Evolutionary conservation across 306 rosid genomes (phyloP), one percentile per base, ranked within the genome.

Genomic region (Begonia loranthoides): DNA sequence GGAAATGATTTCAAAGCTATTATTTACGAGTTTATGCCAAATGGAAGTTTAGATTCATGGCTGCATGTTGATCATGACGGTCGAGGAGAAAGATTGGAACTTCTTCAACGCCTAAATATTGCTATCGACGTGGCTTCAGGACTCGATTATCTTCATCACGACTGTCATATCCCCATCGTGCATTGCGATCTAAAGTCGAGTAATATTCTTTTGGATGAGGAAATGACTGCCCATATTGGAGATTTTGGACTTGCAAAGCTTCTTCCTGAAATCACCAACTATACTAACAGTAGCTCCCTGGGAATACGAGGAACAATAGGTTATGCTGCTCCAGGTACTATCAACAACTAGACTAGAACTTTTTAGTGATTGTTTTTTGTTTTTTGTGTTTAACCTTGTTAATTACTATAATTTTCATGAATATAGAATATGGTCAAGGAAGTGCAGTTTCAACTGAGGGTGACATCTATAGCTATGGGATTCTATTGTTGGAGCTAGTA

Each of bases 371-470:
- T 22, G 3, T 15, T 15, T 5, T n/a, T n/a, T n/a, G n/a, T 5
- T 50, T 2, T 2, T 15, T 10, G 3, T 15, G 2, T 4, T 10
- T 50, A 15, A 4, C 19, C 1, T 50, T 17, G 6, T 9, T 2
- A 7, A 4, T 6, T 8, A 8, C 15, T 15, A 15, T 7, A 10
- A 9, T 16, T 15, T 50, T 5, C 10, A 15, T 15, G 4, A 24
- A 28, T 33, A n/a, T 16, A 52, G 66, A 52, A 17, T 61, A 61
- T 52, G 66, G 58, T 9, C 44, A 51, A 41, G 66, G 66, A 0
- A 4, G 58, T 12, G 15, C 43, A 5, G 58, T 15, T 5, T 61
- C 66, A 28, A 51, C 44, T 1, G 15, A 9, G n/a, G 66, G 66
- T 28, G 66, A 61, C 15, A 47, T 51, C 10, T 61, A 61, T 15